phyloP scores from a whole-genome alignment of 208 protist species.

The Naegleria fowleri region DNA sequence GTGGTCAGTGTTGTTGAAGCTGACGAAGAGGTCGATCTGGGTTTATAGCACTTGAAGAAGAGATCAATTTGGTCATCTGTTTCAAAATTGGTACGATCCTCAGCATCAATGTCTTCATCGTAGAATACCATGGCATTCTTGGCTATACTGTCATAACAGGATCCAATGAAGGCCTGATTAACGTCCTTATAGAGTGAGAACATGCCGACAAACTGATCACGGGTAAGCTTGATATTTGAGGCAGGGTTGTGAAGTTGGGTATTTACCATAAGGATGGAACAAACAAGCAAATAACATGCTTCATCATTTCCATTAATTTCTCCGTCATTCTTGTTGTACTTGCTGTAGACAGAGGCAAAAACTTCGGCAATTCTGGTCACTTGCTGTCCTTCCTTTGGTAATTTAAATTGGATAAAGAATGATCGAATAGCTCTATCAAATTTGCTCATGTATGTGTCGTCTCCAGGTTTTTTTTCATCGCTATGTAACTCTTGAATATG shows the following conservation, averaged over 20 bases:
- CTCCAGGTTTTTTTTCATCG: not conserved
- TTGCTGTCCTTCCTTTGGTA: constrained; percentile 11
- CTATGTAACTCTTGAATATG: not conserved
- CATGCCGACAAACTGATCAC: not conserved
- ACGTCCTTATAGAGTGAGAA: not conserved
- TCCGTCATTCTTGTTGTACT: constrained; percentile 3
- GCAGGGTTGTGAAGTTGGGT: not conserved
- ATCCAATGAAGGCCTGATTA: not conserved
- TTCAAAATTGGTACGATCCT: not conserved
- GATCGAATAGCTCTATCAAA: not conserved
- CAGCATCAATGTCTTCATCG: not conserved
- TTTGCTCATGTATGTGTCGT: not conserved
- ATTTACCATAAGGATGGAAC: not conserved
- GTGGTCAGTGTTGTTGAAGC: not conserved
- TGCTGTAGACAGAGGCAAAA: not conserved
- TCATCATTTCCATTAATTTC: not conserved
- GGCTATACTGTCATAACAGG: not conserved
- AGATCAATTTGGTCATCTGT: not conserved
- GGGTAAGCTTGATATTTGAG: not conserved
- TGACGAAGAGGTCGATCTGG: not conserved
- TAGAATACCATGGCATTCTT: not conserved
- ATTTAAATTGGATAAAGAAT: constrained; percentile 14
- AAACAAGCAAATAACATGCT: not conserved
- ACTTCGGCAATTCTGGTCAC: not conserved
- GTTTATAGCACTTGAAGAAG: not conserved